Base-by-base conservation (phyloP, 1,284 basidiomycete genomes). In the Tilletiopsis washingtonensis region DNA sequence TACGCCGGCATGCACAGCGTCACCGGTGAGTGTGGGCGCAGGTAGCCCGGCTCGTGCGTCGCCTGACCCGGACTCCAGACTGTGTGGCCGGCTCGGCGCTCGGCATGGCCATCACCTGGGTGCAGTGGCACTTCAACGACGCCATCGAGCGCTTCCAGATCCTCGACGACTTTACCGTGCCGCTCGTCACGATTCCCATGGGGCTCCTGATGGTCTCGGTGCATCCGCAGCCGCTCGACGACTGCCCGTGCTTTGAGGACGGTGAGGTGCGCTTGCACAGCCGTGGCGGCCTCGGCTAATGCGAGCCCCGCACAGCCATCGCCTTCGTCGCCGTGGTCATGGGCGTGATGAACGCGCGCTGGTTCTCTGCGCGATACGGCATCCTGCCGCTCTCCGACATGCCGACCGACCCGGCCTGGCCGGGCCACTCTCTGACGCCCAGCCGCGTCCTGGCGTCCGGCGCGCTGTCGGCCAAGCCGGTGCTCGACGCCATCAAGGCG, bases 201-300 rank as follows among this genome's bases (percentile, higher is more conserved):
- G 73, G 82, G 46, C 77, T 91, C 7, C 76, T 88, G 1, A 75
- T 88, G 39, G 85, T 94, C 4, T 85, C 69, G 80, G 85, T 75
- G 57, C 91, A 97, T 71, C 91, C 91, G 0, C 86, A 91, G 66
- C 75, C 77, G 4, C 63, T 94, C 1, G 91, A 96, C 54, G 89
- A 94, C 68, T 97, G 93, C 67, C 94, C 93, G 0, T 97, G 93
- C 75, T 98, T 96, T 74, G 93, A 97, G 74, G 93, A 98, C 67
- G 55, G n/a, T n/a, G n/a, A 14, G 29, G 11, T 11, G 12, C 32
- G 4, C 9, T 5, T 46, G 15, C 9, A 24, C 11, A 15, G 4
- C 14, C 7, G 5, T 36, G 7, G 14, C 36, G 7, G 3, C 19
- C 32, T 9, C 23, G 5, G 25, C 15, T 17, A 19, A 15, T 5